Evolutionary conservation across 441 rosid species (phyloP).

Genomic region (Mallotus repandus): DNA sequence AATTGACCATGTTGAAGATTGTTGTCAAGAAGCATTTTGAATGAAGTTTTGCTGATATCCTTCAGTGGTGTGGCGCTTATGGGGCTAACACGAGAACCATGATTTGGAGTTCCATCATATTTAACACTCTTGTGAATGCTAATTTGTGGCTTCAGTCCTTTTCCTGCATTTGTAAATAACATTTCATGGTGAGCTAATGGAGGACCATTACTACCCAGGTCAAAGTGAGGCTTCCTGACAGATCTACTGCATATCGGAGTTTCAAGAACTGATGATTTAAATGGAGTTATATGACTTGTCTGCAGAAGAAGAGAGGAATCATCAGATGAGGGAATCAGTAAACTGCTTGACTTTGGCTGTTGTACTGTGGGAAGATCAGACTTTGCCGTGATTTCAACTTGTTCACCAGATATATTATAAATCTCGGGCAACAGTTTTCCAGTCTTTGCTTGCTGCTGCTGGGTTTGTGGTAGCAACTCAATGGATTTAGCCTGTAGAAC

Average conservation of each 20-base stretch:
- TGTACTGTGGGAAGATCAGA: conserved; percentile 34
- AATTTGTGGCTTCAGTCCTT: conserved; percentile 36
- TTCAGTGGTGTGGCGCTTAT: conserved; percentile 43
- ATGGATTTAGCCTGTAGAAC: conserved; percentile 63
- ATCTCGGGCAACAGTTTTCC: conserved; percentile 45
- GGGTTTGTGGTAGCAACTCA: conserved; percentile 63
- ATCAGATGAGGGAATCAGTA: conserved; percentile 36
- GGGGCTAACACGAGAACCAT: conserved; percentile 31
- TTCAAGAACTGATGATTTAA: conserved; percentile 41
- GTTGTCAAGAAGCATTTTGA: conserved; percentile 33
- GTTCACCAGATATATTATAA: conserved; percentile 35
- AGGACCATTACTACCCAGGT: conserved; percentile 29
- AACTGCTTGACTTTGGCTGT: conserved; percentile 34
- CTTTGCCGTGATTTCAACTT: conserved; percentile 39
- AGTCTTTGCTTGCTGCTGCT: conserved; percentile 61
- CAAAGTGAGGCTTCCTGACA: conserved; percentile 27
- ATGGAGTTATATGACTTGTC: conserved; percentile 20
- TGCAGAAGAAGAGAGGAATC: conserved; percentile 39
- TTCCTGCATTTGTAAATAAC: conserved; percentile 40
- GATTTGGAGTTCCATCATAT: conserved; percentile 35
- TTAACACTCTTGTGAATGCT: conserved; percentile 33
- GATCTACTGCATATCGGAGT: conserved; percentile 37
- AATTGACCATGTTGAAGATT: conserved; percentile 30
- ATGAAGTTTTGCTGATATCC: conserved; percentile 32
- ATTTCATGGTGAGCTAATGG: conserved; percentile 42